Conservation (phyloP, 2,329 filamentous ascomycete genomes). For the Xylaria sp. region DNA sequence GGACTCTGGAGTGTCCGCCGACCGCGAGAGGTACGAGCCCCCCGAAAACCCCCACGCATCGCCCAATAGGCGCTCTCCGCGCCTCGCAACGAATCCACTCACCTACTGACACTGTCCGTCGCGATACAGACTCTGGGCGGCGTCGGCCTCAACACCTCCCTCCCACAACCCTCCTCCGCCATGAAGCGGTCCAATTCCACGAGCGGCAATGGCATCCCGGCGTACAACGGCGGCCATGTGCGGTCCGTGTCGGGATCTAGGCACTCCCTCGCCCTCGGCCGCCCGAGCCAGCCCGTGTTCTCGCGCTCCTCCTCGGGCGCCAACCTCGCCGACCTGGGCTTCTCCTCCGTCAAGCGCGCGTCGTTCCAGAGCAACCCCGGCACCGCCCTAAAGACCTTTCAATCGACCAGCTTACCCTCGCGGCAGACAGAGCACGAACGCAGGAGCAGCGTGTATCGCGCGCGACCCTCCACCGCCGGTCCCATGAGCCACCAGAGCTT, state of each 20-base stretch:
- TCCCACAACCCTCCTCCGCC: slow-evolving; percentile 89
- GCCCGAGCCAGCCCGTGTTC: slow-evolving; percentile 87
- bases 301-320: slow-evolving; percentile 82
- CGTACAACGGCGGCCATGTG: slow-evolving; percentile 72
- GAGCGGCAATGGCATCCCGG: slow-evolving; percentile 66
- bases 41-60: slow-evolving; percentile 20
- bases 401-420: slow-evolving; percentile 55
- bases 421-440: slow-evolving; percentile 62
- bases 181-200: slow-evolving; percentile 91
- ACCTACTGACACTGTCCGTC: slow-evolving; percentile 20
- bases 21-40: slow-evolving; percentile 77
- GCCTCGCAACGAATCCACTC: slow-evolving; percentile 23
- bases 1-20: slow-evolving; percentile 91
- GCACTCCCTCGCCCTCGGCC: slow-evolving; percentile 82
- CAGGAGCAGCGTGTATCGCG: slow-evolving; percentile 81
- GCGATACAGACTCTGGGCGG: slow-evolving; percentile 77
- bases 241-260: slow-evolving; percentile 83
- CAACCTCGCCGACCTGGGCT: slow-evolving; percentile 78
- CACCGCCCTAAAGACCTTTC: slow-evolving; percentile 72
- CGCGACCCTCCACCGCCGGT: slow-evolving; percentile 70
- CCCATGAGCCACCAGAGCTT: slow-evolving; percentile 86
- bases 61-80: slow-evolving; percentile 20
- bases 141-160: slow-evolving; percentile 80
- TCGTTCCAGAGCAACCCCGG: slow-evolving; percentile 72
- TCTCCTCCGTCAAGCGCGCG: slow-evolving; percentile 83